These are phyloP conservation scores for Tolypocladium inflatum DNA, from an alignment of 2,329 filamentous ascomycete species.

Conservation along the genomic window DNA sequence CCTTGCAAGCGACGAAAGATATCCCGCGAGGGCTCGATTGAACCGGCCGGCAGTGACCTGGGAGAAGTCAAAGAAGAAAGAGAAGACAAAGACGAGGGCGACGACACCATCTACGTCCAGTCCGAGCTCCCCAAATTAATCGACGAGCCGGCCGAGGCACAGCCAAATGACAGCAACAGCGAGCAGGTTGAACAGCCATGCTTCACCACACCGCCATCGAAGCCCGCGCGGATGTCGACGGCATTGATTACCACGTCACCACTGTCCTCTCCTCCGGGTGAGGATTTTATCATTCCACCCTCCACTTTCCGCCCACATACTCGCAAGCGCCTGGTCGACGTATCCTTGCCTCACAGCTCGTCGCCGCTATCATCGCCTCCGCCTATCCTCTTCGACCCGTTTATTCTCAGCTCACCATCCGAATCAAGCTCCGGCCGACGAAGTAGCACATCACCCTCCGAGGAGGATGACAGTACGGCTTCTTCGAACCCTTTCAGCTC, in stretches of 20 bases:
- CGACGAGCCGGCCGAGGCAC: neutral
- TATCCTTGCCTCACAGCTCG: constrained; percentile 26
- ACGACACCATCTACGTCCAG: constrained; percentile 5
- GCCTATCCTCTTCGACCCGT: constrained; percentile 41
- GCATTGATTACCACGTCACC: constrained; percentile 21
- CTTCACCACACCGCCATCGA: constrained; percentile 7
- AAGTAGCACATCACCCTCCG: constrained; percentile 31
- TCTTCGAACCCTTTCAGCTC: constrained; percentile 26
- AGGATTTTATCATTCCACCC: constrained; percentile 17
- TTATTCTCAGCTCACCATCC: constrained; percentile 26
- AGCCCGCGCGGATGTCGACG: constrained; percentile 5
- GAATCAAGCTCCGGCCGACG: constrained; percentile 23
- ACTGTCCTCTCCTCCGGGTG: constrained; percentile 26
- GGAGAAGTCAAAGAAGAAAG: constrained; percentile 11
- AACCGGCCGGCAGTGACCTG: constrained; percentile 3
- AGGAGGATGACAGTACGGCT: constrained; percentile 33
- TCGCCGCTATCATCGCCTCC: constrained; percentile 51
- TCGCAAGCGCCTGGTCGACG: constrained; percentile 11
- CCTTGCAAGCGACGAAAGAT: constrained; percentile 24
- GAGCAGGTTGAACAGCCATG: constrained; percentile 1
- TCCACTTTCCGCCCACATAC: constrained; percentile 13
- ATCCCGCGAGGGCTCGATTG: constrained; percentile 12
- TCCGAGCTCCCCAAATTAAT: constrained; percentile 1
- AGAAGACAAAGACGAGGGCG: constrained; percentile 9
- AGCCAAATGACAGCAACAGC: neutral